Base-by-base conservation (phyloP, 805 yeast species). In the Kluyveromyces wickerhamii region DNA sequence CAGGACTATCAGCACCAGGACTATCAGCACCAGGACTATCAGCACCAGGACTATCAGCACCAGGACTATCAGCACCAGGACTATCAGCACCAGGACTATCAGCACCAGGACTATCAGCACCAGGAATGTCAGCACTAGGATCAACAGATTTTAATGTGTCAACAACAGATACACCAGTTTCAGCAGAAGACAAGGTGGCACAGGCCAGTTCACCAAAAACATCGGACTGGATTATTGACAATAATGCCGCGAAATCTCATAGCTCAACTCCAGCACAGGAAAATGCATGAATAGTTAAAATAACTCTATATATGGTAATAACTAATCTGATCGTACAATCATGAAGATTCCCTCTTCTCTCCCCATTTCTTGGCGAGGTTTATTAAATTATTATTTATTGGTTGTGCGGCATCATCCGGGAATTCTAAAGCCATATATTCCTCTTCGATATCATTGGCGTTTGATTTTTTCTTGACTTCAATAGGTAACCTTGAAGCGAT, bases 391-490 rank as follows among this genome's bases (percentile, higher is more conserved):
- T 57, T 46, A 9, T 43, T 43, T 18, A 45, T 43, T 4, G 50
- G 45, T 37, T 14, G 51, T 21, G 43, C 43, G 29, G 62, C 67
- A 43, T 77, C 83, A 29, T 79, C 83, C 1, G 88, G 84, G 47
- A 81, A 85, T 4, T 71, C 58, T 52, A 76, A 80, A 37, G 76
- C 87, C 34, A 65, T 48, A 43, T 65, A 66, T 45, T 77, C 85
- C 39, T 71, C 68, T 37, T 70, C 71, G 2, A 65, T 49, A 2
- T 73, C 78, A 45, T 68, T 65, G 5, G 43, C 43, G 3, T 26
- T 10, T 4, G n/a, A 35, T 13, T 24, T 39, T 21, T 32, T 36
- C 42, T 66, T 72, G 13, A 71, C 69, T 8, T 69, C 48, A 6
- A 63, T 58, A 1, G 95, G 95, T 30, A 74, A 51, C 42, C 77